Conservation (phyloP, 228 moss, liverwort and hornwort species). For the Sphagnum fallax region DNA sequence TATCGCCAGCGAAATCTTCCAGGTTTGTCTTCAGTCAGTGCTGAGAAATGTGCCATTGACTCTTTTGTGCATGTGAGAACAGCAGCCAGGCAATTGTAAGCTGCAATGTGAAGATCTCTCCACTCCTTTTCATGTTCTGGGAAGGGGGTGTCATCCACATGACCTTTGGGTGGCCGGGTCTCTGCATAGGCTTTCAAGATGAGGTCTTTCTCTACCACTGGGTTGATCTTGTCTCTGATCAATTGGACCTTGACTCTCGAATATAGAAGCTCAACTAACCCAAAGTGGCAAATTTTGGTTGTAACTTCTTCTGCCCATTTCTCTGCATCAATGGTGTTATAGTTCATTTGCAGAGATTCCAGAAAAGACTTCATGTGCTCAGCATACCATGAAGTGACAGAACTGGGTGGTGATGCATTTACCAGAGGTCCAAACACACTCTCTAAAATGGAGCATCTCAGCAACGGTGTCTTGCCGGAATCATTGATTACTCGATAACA, state of each 20-base stretch:
- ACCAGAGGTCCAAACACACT: conserved; percentile 55
- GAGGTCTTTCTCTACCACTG: conserved; percentile 26
- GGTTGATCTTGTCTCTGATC: conserved; percentile 56
- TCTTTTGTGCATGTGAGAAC: conserved; percentile 57
- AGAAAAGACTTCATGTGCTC: conserved; percentile 38
- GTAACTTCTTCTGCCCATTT: conserved; percentile 61
- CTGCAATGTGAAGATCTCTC: conserved; percentile 71
- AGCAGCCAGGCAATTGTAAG: conserved; percentile 76
- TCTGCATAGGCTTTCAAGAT: conserved; percentile 50
- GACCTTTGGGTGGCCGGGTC: conserved; percentile 49
- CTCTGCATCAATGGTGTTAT: conserved; percentile 42
- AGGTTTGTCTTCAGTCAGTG: conserved; percentile 48
- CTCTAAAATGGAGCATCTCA: conserved; percentile 60
- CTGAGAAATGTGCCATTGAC: conserved; percentile 52
- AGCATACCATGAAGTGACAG: conserved; percentile 70
- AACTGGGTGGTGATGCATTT: conserved; percentile 31
- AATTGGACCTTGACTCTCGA: conserved; percentile 27
- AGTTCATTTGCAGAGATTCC: conserved; percentile 27
- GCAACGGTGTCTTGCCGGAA: conserved; percentile 33
- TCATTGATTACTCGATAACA: conserved; percentile 61
- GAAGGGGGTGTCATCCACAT: conserved; percentile 21
- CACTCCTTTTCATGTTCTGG: conserved; percentile 43
- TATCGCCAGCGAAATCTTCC: conserved; percentile 66
- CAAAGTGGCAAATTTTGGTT: conserved; percentile 65
- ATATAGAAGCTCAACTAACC: conserved; percentile 61